Base-by-base conservation (phyloP, 2,329 filamentous ascomycete genomes). In the Madurella mycetomatis region DNA sequence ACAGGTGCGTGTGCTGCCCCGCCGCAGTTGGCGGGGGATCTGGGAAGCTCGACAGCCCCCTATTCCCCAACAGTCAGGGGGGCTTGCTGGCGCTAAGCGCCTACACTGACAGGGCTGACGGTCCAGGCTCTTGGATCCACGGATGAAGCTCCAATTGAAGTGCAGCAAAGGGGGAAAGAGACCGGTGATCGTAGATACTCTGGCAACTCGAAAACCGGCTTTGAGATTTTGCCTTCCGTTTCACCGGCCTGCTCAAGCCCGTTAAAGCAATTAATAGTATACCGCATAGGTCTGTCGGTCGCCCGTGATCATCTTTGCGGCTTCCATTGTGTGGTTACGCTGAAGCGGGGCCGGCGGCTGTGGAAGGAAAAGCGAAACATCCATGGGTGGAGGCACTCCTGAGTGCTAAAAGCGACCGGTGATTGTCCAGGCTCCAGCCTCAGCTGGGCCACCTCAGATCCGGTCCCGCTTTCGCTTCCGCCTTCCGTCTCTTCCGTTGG, bases 301-400 rank as follows among this genome's bases (percentile, higher is more conserved):
- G n/a, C n/a, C n/a, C n/a, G n/a, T n/a, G n/a, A n/a, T n/a, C n/a
- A n/a, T n/a, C 25, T 25, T 25, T 25, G 25, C 25, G 25, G 25
- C 25, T 25, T 25, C 25, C 25, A 25, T 15, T 37, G 34, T 37
- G 34, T 37, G 34, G 13, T 37, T 11, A 11, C 34, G 13, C 34
- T 11, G 34, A 12, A 11, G 34, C 34, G 44, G 44, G 32, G 11
- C 25, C 30, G 16, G 30, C 48, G 41, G 37, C 25, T 16, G 40
- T 34, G 12, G 17, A 42, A 18, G 12, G n/a, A 43, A 48, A 53
- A 18, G n/a, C 45, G 51, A 53, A 53, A 53, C 51, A 43, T 31
- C 45, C 13, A 16, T 37, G n/a, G 45, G 44, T 45, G 40, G 51
- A 39, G 41, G n/a, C 44, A 32, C 51, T 41, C 51, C 44, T 49